phyloP scores from a whole-genome alignment of 305 asterid species.

The Ajuga reptans region DNA sequence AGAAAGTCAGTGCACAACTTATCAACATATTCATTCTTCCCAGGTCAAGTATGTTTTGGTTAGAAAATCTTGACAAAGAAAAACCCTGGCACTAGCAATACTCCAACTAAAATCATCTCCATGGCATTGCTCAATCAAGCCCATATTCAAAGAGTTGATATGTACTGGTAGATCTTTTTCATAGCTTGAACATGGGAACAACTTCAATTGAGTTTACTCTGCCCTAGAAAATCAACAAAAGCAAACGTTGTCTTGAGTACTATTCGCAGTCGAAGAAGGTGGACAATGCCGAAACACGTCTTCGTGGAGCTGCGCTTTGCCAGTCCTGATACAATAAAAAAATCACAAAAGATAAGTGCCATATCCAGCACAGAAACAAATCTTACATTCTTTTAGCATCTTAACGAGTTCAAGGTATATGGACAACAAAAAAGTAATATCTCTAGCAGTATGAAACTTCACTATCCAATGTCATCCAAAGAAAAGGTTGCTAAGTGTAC shows the following conservation, averaged over 20 bases:
- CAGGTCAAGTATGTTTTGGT: neutral
- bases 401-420: conserved; percentile 2
- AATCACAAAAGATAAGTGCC: conserved; percentile 12
- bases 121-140: conserved; percentile 16
- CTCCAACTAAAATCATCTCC: conserved; percentile 30
- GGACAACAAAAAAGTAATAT: neutral
- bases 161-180: conserved; percentile 6
- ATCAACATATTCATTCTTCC: conserved; percentile 15
- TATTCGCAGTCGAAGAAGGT: neutral
- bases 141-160: conserved; percentile 14
- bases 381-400: conserved; percentile 8
- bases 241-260: neutral
- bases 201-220: conserved; percentile 14
- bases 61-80: conserved; percentile 21
- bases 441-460: neutral
- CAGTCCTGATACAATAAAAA: conserved; percentile 28
- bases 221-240: neutral
- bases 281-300: conserved; percentile 7
- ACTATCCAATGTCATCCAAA: neutral
- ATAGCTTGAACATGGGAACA: neutral
- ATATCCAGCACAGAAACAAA: conserved; percentile 3
- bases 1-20: conserved; percentile 15
- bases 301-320: conserved; percentile 2
- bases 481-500: conserved; percentile 4
- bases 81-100: conserved; percentile 15